A percentile compares a stretch with the other conserved stretches of the same genome.
phyloP scores from a whole-genome alignment of 768 basidiomycete species.

The Phallus indusiatus region DNA sequence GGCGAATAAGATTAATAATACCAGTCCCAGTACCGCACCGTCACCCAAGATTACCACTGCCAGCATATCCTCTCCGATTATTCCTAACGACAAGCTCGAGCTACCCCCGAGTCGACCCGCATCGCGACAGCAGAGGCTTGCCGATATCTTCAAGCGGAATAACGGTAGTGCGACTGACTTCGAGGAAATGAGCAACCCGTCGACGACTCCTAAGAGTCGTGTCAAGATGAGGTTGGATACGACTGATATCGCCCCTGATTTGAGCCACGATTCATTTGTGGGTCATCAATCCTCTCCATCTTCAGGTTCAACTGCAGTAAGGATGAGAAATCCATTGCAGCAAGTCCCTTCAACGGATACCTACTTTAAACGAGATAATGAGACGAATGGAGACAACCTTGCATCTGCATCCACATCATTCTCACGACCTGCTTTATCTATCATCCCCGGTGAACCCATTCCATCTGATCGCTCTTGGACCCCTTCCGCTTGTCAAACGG shows the following conservation, averaged over 20 bases:
- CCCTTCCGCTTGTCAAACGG: background rate
- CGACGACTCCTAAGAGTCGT: conserved; percentile 3
- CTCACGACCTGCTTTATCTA: conserved; percentile 1
- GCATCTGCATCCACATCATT: background rate
- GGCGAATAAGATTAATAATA: conserved; percentile 14
- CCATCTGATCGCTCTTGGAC: conserved; percentile 4
- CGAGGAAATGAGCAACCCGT: conserved; percentile 1
- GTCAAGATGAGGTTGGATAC: background rate
- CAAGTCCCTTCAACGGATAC: conserved; percentile 1
- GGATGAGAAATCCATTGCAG: background rate
- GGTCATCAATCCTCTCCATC: background rate
- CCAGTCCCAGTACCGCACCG: background rate
- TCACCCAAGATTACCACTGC: conserved; percentile 30
- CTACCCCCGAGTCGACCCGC: background rate
- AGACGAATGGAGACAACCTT: background rate
- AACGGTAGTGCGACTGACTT: conserved; percentile 4
- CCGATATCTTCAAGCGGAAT: background rate
- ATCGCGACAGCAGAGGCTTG: background rate
- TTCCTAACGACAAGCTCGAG: background rate
- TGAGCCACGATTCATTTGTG: conserved; percentile 1
- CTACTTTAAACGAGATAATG: background rate
- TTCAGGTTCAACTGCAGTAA: background rate
- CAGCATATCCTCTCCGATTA: conserved; percentile 4
- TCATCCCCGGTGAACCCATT: background rate
- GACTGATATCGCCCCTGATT: conserved; percentile 3